phyloP scores from a whole-genome alignment of 371 early-diverging fungal species.

The Vairimorpha ceranae region DNA sequence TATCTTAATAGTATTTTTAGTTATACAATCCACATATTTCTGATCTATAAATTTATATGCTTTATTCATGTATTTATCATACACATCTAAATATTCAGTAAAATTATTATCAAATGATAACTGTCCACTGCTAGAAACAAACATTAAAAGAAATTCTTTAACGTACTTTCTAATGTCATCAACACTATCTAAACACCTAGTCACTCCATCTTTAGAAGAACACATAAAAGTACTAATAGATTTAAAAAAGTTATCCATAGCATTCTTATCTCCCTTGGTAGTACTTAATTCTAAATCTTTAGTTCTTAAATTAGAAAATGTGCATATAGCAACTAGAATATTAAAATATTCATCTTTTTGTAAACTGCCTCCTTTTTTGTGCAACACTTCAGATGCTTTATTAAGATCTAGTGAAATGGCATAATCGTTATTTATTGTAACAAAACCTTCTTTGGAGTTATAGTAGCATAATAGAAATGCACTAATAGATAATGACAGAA shows the following conservation, averaged over 20 bases:
- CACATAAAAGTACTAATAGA: background rate
- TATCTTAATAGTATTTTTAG: background rate
- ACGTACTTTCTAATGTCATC: background rate
- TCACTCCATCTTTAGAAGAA: background rate
- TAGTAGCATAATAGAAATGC: no score
- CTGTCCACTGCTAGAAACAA: background rate
- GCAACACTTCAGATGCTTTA: background rate
- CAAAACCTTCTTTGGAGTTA: no score
- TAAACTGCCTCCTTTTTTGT: background rate
- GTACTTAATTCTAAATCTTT: background rate
- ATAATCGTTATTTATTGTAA: background rate
- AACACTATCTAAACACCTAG: background rate
- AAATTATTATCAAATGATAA: background rate
- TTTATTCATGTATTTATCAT: no score
- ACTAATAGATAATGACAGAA: no score
- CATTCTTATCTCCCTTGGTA: background rate
- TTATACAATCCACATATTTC: background rate
- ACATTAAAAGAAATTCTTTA: background rate
- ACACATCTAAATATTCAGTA: no score
- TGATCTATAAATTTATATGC: background rate
- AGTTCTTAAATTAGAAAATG: background rate
- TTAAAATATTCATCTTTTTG: background rate
- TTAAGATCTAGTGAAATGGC: background rate
- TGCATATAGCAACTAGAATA: background rate
- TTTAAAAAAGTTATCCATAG: background rate